Base-by-base conservation (phyloP, 1,139 yeast species). In the Saccharomyces hybrid region DNA sequence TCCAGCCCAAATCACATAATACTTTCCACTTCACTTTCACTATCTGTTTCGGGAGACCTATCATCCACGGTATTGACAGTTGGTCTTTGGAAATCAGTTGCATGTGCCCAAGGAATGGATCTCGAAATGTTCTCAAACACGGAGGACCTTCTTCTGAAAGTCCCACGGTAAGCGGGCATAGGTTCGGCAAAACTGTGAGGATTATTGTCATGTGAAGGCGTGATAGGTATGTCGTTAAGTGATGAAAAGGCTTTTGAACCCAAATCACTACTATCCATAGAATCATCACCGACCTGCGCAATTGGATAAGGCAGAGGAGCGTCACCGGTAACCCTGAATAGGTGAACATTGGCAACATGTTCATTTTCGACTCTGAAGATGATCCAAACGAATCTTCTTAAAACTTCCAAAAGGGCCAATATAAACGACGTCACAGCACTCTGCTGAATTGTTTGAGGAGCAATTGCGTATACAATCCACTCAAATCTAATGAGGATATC, bases 361-460 rank as follows among this genome's bases (percentile, higher is more conserved):
- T 93, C 98, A 70, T 93, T 93, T 65, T 93, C 99, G 79, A 93
- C 87, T 73, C 99, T 83, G 73, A 93, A 85, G 55, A 87, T 80
- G 7, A 87, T 77, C 99, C 99, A 93, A 23, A 91, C 73, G 59
- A 88, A 85, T 64, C 99, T 77, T 65, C 99, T 77, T 2, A 86
- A 28, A 2, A 89, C 71, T 69, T 93, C 99, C 0, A 95, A 88
- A 16, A 88, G 61, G 0, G 96, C 96, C 50, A 93, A 82, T 54
- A 81, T 76, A 64, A 91, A 91, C 66, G 96, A 85, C 1, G 96
- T 85, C n/a, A 82, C 81, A 0, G 96, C 96, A 67, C 93, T 87
- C 66, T 93, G 97, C 69, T 88, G 93, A 55, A 89, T 82, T 59
- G 89, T 88, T 54, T 71, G 70, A 52, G 86, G 82, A 67, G 87